Conservation (phyloP, 345 rosid species). For the Punica granatum region DNA sequence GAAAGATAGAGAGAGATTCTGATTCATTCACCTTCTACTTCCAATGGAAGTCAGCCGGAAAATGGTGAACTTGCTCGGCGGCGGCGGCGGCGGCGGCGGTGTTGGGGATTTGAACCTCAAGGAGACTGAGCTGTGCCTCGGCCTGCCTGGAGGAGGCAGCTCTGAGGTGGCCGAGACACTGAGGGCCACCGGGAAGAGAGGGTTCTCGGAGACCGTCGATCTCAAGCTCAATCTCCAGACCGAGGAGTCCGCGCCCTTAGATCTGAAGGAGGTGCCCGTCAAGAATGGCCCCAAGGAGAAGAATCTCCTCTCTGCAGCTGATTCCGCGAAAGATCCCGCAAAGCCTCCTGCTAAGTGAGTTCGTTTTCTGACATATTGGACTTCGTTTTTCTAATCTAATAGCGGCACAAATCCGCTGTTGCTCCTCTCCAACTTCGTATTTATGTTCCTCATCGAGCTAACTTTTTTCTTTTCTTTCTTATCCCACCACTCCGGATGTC, state of each 20-base stretch:
- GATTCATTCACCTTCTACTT: neutral
- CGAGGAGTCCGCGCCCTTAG: conserved; percentile 34
- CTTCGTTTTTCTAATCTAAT: neutral
- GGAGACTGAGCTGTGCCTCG: conserved; percentile 73
- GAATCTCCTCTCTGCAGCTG: conserved; percentile 19
- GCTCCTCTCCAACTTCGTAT: neutral
- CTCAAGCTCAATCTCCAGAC: conserved; percentile 60
- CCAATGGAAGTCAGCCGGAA: conserved; percentile 13
- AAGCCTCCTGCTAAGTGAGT: conserved; percentile 74
- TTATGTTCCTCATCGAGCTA: too few species aligned
- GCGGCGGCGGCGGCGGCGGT: conserved; percentile 11
- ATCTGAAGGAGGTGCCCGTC: conserved; percentile 14
- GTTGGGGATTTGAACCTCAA: conserved; percentile 31
- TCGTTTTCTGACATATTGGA: neutral
- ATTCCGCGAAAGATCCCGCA: conserved; percentile 37
- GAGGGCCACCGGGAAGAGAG: conserved; percentile 55
- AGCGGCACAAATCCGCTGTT: too few species aligned
- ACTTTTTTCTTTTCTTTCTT: too few species aligned
- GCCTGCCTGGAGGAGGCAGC: conserved; percentile 46
- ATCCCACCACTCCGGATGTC: too few species aligned
- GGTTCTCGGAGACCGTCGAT: conserved; percentile 63
- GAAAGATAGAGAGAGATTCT: neutral
- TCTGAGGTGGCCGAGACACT: conserved; percentile 23
- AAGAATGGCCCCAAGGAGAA: conserved; percentile 24
- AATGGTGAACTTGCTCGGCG: conserved; percentile 26